These are phyloP conservation scores for Dictyostelium firmibasis DNA, from an alignment of 78 protist species.

Conservation along the genomic window DNA sequence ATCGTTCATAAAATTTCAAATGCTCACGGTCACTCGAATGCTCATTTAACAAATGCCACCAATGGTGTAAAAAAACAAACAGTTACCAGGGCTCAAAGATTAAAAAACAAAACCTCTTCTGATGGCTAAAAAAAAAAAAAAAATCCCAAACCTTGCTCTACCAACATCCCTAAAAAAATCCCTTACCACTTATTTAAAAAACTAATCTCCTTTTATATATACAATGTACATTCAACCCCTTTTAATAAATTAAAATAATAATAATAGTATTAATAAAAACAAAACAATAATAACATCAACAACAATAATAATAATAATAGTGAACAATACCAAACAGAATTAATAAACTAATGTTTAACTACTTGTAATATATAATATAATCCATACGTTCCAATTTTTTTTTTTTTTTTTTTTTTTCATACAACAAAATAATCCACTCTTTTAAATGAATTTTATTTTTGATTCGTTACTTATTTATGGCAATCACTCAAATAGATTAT, in stretches of 20 bases:
- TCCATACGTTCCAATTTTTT: neutral
- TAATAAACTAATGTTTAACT: neutral
- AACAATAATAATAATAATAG: neutral
- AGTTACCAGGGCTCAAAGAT: neutral
- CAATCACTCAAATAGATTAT: no score
- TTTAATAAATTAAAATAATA: neutral
- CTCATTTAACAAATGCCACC: neutral
- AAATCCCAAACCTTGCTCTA: neutral
- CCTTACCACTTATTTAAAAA: neutral
- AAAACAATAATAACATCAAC: neutral
- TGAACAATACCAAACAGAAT: neutral
- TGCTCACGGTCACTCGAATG: neutral
- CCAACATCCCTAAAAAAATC: neutral
- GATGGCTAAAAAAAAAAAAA: neutral
- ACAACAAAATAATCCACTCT: no score
- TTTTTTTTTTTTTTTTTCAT: neutral
- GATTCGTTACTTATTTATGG: no score
- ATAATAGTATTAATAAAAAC: neutral
- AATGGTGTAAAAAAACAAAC: conserved; percentile 1
- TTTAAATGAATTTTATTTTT: no score
- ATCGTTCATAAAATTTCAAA: neutral
- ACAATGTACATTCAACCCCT: neutral
- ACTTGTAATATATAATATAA: neutral
- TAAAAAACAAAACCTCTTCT: neutral
- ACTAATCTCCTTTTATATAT: neutral